A percentile compares a stretch with the other conserved stretches of the same genome.
Conservation (phyloP, 176 grass and related monocot genomes). For the Musa itinerans region DNA sequence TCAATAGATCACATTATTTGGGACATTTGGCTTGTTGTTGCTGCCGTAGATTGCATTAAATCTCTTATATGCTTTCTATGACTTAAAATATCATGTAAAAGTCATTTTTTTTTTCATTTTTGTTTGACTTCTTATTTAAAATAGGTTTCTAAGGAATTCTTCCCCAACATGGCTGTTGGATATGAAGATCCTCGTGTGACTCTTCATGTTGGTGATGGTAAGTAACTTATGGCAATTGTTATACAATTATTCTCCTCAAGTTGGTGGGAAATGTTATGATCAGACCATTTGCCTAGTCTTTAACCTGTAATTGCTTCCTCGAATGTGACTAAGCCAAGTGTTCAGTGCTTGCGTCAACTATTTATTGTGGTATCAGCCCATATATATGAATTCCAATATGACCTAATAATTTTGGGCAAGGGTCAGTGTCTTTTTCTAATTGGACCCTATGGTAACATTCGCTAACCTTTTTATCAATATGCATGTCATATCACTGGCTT, state of each 20-base stretch:
- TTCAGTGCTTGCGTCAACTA: no score
- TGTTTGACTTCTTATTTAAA: background rate
- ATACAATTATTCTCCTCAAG: background rate
- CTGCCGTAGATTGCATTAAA: background rate
- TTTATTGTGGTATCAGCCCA: no score
- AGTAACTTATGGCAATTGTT: background rate
- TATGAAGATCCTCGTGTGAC: conserved; percentile 87
- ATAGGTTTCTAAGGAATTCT: conserved; percentile 85
- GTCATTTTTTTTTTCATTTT: background rate
- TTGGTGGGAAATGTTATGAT: background rate
- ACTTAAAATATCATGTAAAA: background rate
- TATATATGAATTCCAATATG: no score
- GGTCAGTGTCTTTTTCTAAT: no score
- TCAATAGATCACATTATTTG: no score
- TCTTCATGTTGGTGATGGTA: conserved; percentile 85
- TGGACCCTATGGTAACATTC: no score
- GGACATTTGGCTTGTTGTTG: background rate
- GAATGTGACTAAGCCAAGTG: no score
- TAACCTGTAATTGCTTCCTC: no score
- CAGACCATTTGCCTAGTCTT: no score
- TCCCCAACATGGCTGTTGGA: conserved; percentile 70
- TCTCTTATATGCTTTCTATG: background rate
- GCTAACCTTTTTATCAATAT: no score
- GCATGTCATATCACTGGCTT: no score
- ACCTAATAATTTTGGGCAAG: no score